Percentiles rank a stretch among this genome's conserved stretches.
These are phyloP conservation scores for Carallia pectinifolia DNA, from an alignment of 345 rosid species.

Conservation along the genomic window DNA sequence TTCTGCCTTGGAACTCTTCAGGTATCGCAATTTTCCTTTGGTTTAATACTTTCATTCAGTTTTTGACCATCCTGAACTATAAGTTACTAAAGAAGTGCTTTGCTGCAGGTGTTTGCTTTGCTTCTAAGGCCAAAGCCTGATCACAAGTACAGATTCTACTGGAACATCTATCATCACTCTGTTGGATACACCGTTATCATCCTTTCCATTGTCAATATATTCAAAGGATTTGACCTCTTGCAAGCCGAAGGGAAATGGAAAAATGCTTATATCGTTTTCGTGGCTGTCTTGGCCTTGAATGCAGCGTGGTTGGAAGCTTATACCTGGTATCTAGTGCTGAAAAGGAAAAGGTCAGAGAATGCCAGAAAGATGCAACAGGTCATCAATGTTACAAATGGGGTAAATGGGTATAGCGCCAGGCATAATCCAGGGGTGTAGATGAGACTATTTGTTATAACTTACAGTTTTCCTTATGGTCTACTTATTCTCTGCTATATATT, in stretches of 20 bases:
- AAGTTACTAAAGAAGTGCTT: not conserved
- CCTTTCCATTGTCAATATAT: slow-evolving; percentile 62
- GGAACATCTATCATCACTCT: slow-evolving; percentile 83
- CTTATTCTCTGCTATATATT: not conserved
- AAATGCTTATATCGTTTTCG: slow-evolving; percentile 57
- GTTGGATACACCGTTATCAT: slow-evolving; percentile 62
- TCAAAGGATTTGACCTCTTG: slow-evolving; percentile 68
- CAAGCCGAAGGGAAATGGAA: slow-evolving; percentile 69
- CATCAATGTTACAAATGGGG: slow-evolving; percentile 34
- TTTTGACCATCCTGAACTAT: not conserved
- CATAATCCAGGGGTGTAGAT: slow-evolving; percentile 11
- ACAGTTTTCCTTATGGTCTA: not conserved
- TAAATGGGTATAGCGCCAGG: slow-evolving; percentile 24
- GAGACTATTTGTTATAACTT: not conserved
- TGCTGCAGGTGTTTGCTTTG: slow-evolving; percentile 66
- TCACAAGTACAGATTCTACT: slow-evolving; percentile 73
- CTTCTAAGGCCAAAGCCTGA: slow-evolving; percentile 85
- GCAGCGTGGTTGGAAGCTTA: slow-evolving; percentile 44
- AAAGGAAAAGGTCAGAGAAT: slow-evolving; percentile 42
- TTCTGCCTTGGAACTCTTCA: slow-evolving; percentile 85
- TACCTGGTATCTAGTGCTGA: slow-evolving; percentile 44
- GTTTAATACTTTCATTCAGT: not conserved
- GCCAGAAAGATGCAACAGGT: slow-evolving; percentile 22
- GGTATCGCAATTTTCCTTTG: slow-evolving; percentile 30
- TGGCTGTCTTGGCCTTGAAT: slow-evolving; percentile 33